These are phyloP conservation scores for Aspergillus fumigatus DNA, from an alignment of 2,329 filamentous ascomycete species.

Conservation along the genomic window DNA sequence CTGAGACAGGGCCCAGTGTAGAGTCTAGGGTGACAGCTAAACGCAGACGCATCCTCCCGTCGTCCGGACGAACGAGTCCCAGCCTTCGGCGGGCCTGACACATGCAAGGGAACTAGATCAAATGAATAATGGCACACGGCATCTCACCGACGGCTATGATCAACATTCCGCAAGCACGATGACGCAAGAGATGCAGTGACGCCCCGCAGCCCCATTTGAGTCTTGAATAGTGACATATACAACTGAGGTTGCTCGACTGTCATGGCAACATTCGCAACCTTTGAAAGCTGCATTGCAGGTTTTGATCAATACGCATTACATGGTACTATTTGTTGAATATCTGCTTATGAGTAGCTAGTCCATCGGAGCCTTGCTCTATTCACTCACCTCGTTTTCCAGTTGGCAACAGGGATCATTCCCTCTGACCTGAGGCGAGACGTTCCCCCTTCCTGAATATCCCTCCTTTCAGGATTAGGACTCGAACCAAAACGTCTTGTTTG, in stretches of 20 bases:
- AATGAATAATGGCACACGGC: too few relatives aligned
- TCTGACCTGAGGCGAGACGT: not conserved
- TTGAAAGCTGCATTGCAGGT: not conserved
- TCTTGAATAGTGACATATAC: not conserved
- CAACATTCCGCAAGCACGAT: not conserved
- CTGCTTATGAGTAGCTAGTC: too few relatives aligned
- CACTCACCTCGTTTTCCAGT: not conserved
- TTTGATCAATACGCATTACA: not conserved
- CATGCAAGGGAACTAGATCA: not conserved
- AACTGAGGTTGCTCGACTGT: not conserved
- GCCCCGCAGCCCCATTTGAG: not conserved
- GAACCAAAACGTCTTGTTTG: not conserved
- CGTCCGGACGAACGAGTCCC: not conserved
- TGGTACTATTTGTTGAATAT: too few relatives aligned
- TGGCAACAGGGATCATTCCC: not conserved
- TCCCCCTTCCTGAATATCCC: not conserved
- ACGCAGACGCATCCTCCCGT: not conserved
- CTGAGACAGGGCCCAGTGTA: too few relatives aligned
- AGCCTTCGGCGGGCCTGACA: not conserved
- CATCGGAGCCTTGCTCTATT: too few relatives aligned
- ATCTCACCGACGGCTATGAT: not conserved
- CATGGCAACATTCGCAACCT: not conserved
- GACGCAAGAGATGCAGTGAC: not conserved
- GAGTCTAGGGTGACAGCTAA: not conserved
- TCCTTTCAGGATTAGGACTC: too few relatives aligned